Evolutionary conservation across 2,329 filamentous ascomycete genomes (phyloP).

Genomic region (Fusarium buxicola): DNA sequence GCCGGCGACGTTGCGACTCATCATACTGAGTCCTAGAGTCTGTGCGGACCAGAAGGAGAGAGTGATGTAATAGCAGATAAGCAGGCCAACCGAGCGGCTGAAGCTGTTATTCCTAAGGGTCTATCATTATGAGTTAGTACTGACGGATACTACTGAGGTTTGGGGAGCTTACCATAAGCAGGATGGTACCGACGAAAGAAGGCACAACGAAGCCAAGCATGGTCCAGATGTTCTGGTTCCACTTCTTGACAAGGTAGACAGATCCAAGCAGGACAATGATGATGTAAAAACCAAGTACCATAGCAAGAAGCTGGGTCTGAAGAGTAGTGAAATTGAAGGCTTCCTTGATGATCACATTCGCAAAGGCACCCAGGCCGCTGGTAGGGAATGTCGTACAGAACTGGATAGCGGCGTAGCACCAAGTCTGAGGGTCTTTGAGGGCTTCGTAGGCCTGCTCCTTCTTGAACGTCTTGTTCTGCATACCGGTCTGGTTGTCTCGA

Average conservation of each 20-base stretch:
- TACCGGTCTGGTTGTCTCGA: constrained; percentile 69
- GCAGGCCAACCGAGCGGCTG: constrained; percentile 71
- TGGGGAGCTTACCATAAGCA: constrained; percentile 64
- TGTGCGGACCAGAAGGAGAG: constrained; percentile 83
- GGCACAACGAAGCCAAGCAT: constrained; percentile 76
- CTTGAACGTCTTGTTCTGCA: constrained; percentile 66
- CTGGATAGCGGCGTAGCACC: constrained; percentile 72
- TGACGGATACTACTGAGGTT: not conserved
- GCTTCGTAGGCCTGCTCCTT: constrained; percentile 61
- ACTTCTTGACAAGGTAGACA: constrained; percentile 75
- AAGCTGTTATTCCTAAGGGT: constrained; percentile 70
- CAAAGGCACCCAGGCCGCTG: constrained; percentile 77
- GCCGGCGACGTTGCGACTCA: constrained; percentile 76
- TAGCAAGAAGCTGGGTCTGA: constrained; percentile 78
- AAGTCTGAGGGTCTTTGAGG: constrained; percentile 73
- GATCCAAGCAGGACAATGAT: constrained; percentile 76
- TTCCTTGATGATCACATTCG: constrained; percentile 78
- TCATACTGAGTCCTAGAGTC: constrained; percentile 73
- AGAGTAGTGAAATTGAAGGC: constrained; percentile 72
- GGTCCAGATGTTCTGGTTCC: constrained; percentile 73
- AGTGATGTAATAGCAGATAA: constrained; percentile 81
- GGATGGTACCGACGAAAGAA: constrained; percentile 77
- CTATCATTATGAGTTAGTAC: constrained; percentile 8
- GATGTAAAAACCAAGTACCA: constrained; percentile 81
- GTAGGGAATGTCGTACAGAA: constrained; percentile 80